phyloP scores from a whole-genome alignment of 2,329 filamentous ascomycete species.

The Aspergillus quadricinctus region DNA sequence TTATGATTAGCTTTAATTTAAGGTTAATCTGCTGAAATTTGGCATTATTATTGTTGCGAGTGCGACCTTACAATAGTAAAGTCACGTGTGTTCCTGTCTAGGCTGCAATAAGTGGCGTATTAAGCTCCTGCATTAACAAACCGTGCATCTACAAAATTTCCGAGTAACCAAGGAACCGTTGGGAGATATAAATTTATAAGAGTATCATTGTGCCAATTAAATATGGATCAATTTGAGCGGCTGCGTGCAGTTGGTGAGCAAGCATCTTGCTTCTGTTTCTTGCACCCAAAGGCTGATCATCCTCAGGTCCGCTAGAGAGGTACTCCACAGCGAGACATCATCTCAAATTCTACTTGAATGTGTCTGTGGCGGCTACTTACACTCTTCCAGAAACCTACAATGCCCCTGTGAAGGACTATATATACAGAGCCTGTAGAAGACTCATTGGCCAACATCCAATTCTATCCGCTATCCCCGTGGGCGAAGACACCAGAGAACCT shows the following conservation, averaged over 20 bases:
- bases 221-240: constrained; percentile 48
- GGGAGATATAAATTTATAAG: neutral
- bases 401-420: constrained; percentile 24
- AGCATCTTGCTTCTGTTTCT: neutral
- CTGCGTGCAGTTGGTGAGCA: constrained; percentile 29
- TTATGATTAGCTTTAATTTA: neutral
- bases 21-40: neutral
- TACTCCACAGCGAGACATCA: constrained; percentile 43
- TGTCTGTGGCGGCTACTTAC: constrained; percentile 39
- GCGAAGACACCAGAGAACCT: constrained; percentile 37
- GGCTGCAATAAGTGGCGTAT: neutral
- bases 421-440: constrained; percentile 34
- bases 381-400: constrained; percentile 21
- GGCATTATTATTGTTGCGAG: too few relatives aligned
- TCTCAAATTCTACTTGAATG: constrained; percentile 43
- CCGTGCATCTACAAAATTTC: neutral
- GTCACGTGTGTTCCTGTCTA: neutral
- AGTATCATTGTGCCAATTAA: constrained; percentile 46
- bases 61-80: neutral
- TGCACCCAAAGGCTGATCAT: constrained; percentile 1
- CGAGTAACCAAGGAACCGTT: neutral
- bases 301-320: constrained; percentile 41
- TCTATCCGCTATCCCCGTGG: constrained; percentile 41
- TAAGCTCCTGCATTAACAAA: neutral
- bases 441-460: constrained; percentile 40